Conservation (phyloP, 2,329 filamentous ascomycete genomes). For the Penicillium fuscoglaucum region DNA sequence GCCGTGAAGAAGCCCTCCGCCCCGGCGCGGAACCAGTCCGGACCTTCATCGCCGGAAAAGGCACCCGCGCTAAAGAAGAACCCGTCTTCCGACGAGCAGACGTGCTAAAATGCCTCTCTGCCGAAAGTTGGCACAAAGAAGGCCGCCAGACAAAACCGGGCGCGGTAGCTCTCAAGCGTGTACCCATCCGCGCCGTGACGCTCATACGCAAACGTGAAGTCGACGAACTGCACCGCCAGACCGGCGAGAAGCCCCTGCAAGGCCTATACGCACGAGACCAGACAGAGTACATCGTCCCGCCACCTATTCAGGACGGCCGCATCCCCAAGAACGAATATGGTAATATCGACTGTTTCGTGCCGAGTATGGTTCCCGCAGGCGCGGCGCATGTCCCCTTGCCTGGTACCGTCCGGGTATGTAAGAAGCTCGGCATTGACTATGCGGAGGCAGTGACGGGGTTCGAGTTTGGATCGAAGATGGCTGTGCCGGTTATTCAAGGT, state of each 20-base stretch:
- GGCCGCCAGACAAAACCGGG: slow-evolving; percentile 73
- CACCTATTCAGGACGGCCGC: slow-evolving; percentile 76
- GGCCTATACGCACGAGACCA: slow-evolving; percentile 81
- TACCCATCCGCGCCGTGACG: slow-evolving; percentile 89
- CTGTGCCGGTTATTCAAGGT: slow-evolving; percentile 86
- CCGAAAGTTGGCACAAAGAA: slow-evolving; percentile 97
- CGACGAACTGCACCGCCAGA: slow-evolving; percentile 76
- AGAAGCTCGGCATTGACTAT: slow-evolving; percentile 79
- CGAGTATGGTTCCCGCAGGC: slow-evolving; percentile 85
- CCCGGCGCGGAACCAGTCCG: slow-evolving; percentile 69
- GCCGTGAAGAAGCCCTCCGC: slow-evolving; percentile 84
- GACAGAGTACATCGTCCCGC: slow-evolving; percentile 93
- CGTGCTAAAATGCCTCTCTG: slow-evolving; percentile 80
- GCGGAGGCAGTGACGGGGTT: slow-evolving; percentile 96
- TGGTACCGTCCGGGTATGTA: slow-evolving; percentile 77
- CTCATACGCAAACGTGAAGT: slow-evolving; percentile 84
- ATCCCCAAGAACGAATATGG: slow-evolving; percentile 95
- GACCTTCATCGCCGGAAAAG: slow-evolving; percentile 73
- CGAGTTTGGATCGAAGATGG: slow-evolving; percentile 92
- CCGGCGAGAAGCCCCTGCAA: slow-evolving; percentile 80
- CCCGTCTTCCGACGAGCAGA: slow-evolving; percentile 79
- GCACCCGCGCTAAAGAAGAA: slow-evolving; percentile 70
- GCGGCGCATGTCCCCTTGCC: slow-evolving; percentile 80
- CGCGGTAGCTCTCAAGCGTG: slow-evolving; percentile 75
- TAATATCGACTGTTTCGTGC: slow-evolving; percentile 93